phyloP scores from a whole-genome alignment of 768 basidiomycete genomes.

The Tephrocybe rancida region DNA sequence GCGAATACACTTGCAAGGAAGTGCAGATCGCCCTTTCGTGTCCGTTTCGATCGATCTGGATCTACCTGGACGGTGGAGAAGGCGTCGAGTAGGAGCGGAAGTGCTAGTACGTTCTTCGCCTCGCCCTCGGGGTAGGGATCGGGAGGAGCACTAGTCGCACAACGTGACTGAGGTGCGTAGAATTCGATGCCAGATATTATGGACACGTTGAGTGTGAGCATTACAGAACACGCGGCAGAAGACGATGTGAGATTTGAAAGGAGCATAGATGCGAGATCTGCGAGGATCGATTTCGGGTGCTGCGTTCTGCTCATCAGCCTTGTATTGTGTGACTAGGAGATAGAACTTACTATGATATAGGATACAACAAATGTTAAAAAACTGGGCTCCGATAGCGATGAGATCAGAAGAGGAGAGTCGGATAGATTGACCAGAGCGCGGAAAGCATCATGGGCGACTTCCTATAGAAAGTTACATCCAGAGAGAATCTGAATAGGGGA shows the following conservation, averaged over 20 bases:
- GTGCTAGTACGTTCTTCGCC: conserved; percentile 55
- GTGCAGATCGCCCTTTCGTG: conserved; percentile 79
- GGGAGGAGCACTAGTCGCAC: conserved; percentile 77
- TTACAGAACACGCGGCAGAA: conserved; percentile 59
- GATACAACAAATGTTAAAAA: conserved; percentile 86
- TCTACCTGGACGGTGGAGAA: conserved; percentile 65
- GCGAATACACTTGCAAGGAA: conserved; percentile 95
- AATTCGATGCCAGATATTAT: conserved; percentile 57
- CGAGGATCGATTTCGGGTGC: conserved; percentile 90
- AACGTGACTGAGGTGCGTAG: conserved; percentile 78
- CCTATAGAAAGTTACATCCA: conserved; percentile 43
- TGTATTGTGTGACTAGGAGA: background rate
- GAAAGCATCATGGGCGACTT: conserved; percentile 93
- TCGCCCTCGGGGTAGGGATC: conserved; percentile 67
- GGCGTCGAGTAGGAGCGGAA: conserved; percentile 88
- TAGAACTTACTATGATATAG: conserved; percentile 80
- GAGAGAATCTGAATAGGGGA: conserved; percentile 1
- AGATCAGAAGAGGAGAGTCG: conserved; percentile 72
- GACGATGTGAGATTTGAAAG: conserved; percentile 92
- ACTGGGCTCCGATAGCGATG: conserved; percentile 64
- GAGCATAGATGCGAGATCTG: conserved; percentile 96
- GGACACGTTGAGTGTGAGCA: conserved; percentile 68
- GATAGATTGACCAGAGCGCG: conserved; percentile 93
- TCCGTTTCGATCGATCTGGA: conserved; percentile 48
- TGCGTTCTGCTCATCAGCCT: conserved; percentile 31